phyloP scores from a whole-genome alignment of 176 grass and related monocot species.

The Triticum timopheevii region DNA sequence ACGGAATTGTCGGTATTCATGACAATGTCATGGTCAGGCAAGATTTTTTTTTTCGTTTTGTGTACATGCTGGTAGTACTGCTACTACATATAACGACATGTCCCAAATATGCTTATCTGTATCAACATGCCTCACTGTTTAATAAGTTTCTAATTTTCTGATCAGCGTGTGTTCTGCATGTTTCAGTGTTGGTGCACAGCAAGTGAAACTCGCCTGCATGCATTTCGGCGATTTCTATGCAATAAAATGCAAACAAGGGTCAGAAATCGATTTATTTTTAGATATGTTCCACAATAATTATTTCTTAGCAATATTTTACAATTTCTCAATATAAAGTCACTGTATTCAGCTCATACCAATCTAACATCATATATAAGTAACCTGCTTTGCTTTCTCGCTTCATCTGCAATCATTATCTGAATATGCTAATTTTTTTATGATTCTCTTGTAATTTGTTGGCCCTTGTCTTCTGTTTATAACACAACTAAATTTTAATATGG shows the following conservation, averaged over 20 bases:
- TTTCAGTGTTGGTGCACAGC: conserved; percentile 54
- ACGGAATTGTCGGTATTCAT: not conserved
- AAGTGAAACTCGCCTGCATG: conserved; percentile 51
- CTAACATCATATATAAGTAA: not conserved
- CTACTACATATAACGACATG: not conserved
- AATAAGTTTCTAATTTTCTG: not conserved
- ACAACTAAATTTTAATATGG: not conserved
- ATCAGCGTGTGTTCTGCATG: not conserved
- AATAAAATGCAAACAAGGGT: conserved; percentile 69
- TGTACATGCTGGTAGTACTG: not conserved
- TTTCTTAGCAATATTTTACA: not conserved
- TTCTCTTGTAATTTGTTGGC: conserved; percentile 8
- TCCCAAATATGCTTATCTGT: not conserved
- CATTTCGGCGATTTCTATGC: conserved; percentile 45
- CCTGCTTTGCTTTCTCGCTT: not conserved
- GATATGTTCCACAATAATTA: not conserved
- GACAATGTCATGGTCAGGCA: not conserved
- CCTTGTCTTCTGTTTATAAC: not conserved
- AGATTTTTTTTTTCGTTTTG: not conserved
- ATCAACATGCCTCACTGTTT: not conserved
- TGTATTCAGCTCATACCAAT: conserved; percentile 17
- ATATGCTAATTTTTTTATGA: not conserved
- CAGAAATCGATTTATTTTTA: conserved; percentile 20
- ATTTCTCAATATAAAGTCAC: not conserved
- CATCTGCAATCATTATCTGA: not conserved